Evolutionary conservation across 2,329 filamentous ascomycete species (phyloP), one percentile per base, ranked within the genome.

Genomic region (Ceratocystis albifundus): DNA sequence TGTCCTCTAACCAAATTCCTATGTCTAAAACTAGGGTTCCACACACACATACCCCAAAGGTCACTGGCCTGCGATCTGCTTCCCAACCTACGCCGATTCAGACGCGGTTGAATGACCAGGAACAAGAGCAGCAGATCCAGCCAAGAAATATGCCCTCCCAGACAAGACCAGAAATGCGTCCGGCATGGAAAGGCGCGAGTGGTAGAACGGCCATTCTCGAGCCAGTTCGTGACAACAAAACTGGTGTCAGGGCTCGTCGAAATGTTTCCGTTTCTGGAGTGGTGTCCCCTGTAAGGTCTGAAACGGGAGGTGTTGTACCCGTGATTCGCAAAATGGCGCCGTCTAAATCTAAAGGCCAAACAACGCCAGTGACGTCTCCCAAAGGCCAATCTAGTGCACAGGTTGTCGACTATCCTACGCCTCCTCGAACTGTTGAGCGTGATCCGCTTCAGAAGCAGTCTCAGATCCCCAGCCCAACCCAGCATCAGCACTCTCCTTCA

Each of bases 131-230:
- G 12, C 30, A 62, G 15, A 10, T 4, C 36, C 36, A 41, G 22
- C 4, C 48, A 15, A 44, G 53, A 41, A 30, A 8, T 17, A 59
- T 6, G n/a, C 59, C 10, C 22, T 3, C 6, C 2, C 20, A 53
- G 55, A 22, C 55, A 22, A 28, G 22, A 30, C 20, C 32, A 65
- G 77, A 80, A 30, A 77, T 72, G 64, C 78, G 80, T 25, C 84
- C 85, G 4, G 80, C 85, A 67, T 91, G 88, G 88, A 86, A 85
- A 71, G 88, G 88, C 20, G 84, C 85, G 46, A 90, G 85, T 72
- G 88, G 88, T 32, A 83, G 88, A 69, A 80, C 80, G 53, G 78
- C 82, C 45, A 79, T 89, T 66, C 81, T 88, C 44, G 80, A 81
- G 57, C 85, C 87, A 2, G 80, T 89, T 46, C 80, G 78, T 71